These are phyloP conservation scores for Epichloe aotearoae DNA, from an alignment of 2,329 filamentous ascomycete species.

Conservation along the genomic window DNA sequence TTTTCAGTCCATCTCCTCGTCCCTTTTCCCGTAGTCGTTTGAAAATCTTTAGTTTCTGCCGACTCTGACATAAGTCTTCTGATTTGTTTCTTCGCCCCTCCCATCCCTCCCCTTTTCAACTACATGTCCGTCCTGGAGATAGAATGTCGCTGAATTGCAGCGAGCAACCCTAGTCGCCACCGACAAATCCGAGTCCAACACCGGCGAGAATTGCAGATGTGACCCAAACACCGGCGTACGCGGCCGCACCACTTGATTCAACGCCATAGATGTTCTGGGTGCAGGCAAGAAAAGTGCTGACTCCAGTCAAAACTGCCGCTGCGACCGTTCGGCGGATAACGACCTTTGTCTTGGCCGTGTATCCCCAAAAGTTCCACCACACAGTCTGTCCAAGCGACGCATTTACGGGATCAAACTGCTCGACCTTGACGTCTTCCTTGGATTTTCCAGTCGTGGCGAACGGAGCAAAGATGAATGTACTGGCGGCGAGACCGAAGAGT, in stretches of 20 bases:
- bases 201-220: conserved; percentile 48
- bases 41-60: neutral
- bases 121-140: too few species aligned
- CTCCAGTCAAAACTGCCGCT: conserved; percentile 41
- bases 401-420: conserved; percentile 47
- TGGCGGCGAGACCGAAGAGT: conserved; percentile 54
- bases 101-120: neutral
- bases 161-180: conserved; percentile 23
- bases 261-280: conserved; percentile 56
- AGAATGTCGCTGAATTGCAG: neutral
- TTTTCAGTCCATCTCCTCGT: neutral
- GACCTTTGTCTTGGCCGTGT: conserved; percentile 46
- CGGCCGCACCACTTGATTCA: conserved; percentile 53
- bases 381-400: conserved; percentile 59
- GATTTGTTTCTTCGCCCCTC: neutral
- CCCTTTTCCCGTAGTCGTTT: neutral
- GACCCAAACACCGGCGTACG: conserved; percentile 68
- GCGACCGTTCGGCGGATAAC: conserved; percentile 51
- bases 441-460: conserved; percentile 40
- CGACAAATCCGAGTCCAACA: conserved; percentile 36
- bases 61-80: neutral
- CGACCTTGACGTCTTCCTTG: conserved; percentile 32
- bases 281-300: conserved; percentile 50
- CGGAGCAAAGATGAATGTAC: conserved; percentile 65
- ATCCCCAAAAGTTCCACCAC: conserved; percentile 60